Base-by-base conservation (phyloP, 331 rosid species). In the Rosa hybrid region DNA sequence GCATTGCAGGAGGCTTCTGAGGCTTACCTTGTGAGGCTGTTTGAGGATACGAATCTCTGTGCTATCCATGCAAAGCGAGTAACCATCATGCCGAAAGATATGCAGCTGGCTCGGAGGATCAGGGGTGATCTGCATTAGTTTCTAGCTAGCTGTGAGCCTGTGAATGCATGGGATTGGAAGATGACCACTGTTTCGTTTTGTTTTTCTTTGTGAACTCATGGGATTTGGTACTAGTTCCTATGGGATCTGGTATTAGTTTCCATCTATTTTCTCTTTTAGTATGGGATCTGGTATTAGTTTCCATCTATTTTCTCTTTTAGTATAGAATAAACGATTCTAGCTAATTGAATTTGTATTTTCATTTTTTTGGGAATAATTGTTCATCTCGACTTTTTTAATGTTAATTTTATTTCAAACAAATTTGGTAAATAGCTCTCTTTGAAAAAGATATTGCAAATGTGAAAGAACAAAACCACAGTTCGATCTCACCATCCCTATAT, bases 1-100 rank as follows among this genome's bases (percentile, higher is more conserved):
- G 60, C 60, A 54, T 54, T 54, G 60, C 60, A 54, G 60, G 60
- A 54, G 60, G 60, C 60, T 54, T 18, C 60, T 54, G 60, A 54
- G 60, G 60, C 60, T 6, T 7, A 6, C 60, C 60, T 54, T 18
- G 60, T 18, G 23, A 23, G 23, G 8, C 60, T 17, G 8, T 54
- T 54, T n/a, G 23, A 54, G 23, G 60, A 54, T 9, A 54, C 21
- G 3, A 54, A 54, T 18, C 60, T 54, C 60, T 18, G 23, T 8
- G 23, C 60, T 54, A 18, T 54, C 21, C 60, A 54, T 54, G 60
- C 60, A 54, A 54, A 54, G 60, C 23, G 60, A 54, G 60, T 54
- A 7, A 54, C 60, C 10, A 54, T 54, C 23, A 54, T 54, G 60
- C 8, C 60, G 10, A 54, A 54, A 54, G 60, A 54, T 54, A 54